A percentile compares a stretch with the other conserved stretches of the same genome.
Evolutionary conservation across 148 eudicot genomes (phyloP).

Genomic region (Euryodendron excelsum): DNA sequence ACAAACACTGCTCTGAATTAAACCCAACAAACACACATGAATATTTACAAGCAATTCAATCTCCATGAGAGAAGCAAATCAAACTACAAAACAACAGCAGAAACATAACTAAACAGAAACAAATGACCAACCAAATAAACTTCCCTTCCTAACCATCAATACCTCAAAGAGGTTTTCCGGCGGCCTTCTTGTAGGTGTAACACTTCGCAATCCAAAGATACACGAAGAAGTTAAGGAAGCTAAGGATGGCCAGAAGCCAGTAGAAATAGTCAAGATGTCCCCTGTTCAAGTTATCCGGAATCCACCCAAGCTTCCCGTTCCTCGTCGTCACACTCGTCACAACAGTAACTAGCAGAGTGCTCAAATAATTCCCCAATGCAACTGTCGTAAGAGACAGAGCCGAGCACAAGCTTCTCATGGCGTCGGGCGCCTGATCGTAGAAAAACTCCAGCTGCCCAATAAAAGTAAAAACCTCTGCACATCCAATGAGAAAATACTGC

Average conservation of each 20-base stretch:
- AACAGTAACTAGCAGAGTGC: constrained; percentile 7
- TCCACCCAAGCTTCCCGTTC: constrained; percentile 10
- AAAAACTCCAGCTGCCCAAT: constrained; percentile 17
- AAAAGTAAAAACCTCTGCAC: constrained; percentile 11
- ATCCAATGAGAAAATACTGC: constrained; percentile 10
- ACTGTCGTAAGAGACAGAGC: constrained; percentile 11
- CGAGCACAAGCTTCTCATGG: constrained; percentile 11
- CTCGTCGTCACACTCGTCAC: constrained; percentile 5
- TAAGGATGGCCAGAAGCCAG: constrained; percentile 11
- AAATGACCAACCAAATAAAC: background rate
- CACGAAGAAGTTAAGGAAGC: background rate
- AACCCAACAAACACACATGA: background rate
- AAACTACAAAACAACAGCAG: background rate
- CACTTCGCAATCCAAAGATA: constrained; percentile 5
- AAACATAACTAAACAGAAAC: background rate
- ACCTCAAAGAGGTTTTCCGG: background rate
- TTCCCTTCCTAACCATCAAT: background rate
- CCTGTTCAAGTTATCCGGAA: constrained; percentile 8
- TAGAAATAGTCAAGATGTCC: constrained; percentile 17
- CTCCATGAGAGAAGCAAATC: background rate
- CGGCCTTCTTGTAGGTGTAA: constrained; percentile 13
- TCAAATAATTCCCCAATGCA: constrained; percentile 10
- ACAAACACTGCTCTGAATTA: too few species aligned
- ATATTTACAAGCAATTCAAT: constrained; percentile 6
- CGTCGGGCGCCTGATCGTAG: constrained; percentile 15